Evolutionary conservation across 2,329 filamentous ascomycete species (phyloP).

Genomic region (Cladorrhinum sp.): DNA sequence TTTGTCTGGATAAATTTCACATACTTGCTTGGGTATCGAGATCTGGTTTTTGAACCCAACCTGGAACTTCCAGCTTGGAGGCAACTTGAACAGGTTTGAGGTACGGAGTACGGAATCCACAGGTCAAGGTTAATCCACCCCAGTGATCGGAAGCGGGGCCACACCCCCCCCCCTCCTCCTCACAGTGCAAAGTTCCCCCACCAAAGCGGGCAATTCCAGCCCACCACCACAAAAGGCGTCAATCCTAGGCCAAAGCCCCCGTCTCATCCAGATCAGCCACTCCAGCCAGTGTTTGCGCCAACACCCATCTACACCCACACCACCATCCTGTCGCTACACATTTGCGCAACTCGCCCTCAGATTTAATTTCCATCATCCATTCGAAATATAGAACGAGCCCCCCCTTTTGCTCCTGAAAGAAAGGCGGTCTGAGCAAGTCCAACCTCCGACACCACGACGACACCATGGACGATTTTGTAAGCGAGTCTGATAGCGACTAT

Average conservation of each 20-base stretch:
- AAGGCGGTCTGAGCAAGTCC: constrained; percentile 12
- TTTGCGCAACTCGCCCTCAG: background rate
- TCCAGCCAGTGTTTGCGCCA: constrained; percentile 3
- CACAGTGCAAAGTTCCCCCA: constrained; percentile 3
- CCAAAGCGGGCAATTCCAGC: constrained; percentile 15
- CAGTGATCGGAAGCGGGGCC: background rate
- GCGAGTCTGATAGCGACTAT: constrained; percentile 97
- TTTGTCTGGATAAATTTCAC: background rate
- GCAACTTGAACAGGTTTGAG: no score
- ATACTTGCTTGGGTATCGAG: background rate
- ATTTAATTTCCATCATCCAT: background rate
- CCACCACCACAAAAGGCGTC: constrained; percentile 7
- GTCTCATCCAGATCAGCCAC: background rate
- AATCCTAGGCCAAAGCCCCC: constrained; percentile 2
- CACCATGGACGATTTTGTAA: constrained; percentile 94
- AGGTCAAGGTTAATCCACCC: background rate
- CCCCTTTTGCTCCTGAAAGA: background rate
- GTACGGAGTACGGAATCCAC: background rate
- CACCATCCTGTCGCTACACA: background rate
- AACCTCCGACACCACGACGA: background rate
- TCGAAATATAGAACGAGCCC: background rate
- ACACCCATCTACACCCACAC: background rate
- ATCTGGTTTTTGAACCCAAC: background rate
- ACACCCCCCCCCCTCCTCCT: background rate
- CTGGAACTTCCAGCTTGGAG: no score